Evolutionary conservation across 2,329 filamentous ascomycete species (phyloP), one percentile per base, ranked within the genome.

Genomic region (Neofusicoccum cordaticola): DNA sequence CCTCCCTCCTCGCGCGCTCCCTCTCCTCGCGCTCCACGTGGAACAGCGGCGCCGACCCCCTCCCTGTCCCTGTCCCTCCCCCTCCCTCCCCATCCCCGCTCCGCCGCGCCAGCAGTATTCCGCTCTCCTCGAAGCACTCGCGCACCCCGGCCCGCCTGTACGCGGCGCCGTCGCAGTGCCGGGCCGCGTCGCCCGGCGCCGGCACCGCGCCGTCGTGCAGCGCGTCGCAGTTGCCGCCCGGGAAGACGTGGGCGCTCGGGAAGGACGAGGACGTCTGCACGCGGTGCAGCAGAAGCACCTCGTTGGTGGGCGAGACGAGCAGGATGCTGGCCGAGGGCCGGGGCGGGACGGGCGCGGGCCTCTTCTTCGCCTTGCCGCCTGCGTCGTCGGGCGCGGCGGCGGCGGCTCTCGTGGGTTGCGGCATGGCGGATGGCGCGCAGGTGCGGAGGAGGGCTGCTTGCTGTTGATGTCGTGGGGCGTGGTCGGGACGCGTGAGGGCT

Each of bases 61-160:
- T 22, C 19, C 2, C 19, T 2, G 19, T 22, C 19, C 19, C 19
- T 19, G n/a, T n/a, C 19, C 19, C 19, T 22, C 19, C 2, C 22
- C 0, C 2, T 22, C 22, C 22, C 19, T 19, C 5, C 96, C 34
- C 9, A 19, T 42, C 7, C 42, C 62, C 8, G 11, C 79, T 22
- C 64, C 76, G 79, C 27, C 79, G 81, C 0, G 91, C 92, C 2
- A 98, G 83, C 31, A 98, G 78, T 62, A 97, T 92, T 0, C 95
- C 95, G 68, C 91, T 93, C 79, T 98, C 95, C 75, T 99, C 95
- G 73, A 98, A 98, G 0, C 92, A 92, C 81, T 98, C 95, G 6
- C 95, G 84, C 27, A 98, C 86, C 0, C 93, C 95, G 5, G 90
- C 93, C 41, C 91, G 78, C n/a, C 93, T 84, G 73, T 97, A 97